phyloP scores from a whole-genome alignment of 2,329 filamentous ascomycete genomes.

The Verticillium dahliae region DNA sequence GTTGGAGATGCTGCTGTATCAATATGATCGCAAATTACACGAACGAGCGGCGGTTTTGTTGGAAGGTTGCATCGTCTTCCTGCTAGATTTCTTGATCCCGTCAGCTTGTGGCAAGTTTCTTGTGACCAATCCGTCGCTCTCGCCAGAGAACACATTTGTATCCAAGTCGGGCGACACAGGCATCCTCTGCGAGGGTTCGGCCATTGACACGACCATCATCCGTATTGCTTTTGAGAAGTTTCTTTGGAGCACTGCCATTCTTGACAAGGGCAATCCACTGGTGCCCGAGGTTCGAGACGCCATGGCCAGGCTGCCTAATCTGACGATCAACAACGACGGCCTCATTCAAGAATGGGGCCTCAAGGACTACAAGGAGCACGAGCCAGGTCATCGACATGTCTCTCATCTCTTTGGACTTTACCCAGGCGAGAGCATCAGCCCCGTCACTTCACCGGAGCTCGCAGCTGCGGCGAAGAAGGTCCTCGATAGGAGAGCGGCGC shows the following conservation, averaged over 20 bases:
- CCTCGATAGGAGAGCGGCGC: slow-evolving; percentile 18
- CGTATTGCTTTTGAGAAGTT: slow-evolving; percentile 13
- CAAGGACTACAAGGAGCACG: slow-evolving; percentile 28
- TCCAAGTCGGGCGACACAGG: slow-evolving; percentile 25
- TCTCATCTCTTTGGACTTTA: slow-evolving; percentile 43
- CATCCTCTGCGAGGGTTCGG: slow-evolving; percentile 33
- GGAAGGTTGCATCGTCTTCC: slow-evolving; percentile 20
- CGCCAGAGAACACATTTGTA: slow-evolving; percentile 18
- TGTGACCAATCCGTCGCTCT: slow-evolving; percentile 18
- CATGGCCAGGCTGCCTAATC: slow-evolving; percentile 12
- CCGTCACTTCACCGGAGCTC: slow-evolving; percentile 10
- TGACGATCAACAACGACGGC: slow-evolving; percentile 16
- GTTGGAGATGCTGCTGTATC: slow-evolving; percentile 28
- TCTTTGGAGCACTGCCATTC: slow-evolving; percentile 15
- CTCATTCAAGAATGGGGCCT: slow-evolving; percentile 38
- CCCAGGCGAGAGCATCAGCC: slow-evolving; percentile 25
- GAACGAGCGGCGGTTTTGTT: slow-evolving; percentile 17
- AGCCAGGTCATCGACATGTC: slow-evolving; percentile 43
- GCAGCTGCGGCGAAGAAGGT: slow-evolving; percentile 20
- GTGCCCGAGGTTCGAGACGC: slow-evolving; percentile 1
- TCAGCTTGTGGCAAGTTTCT: slow-evolving; percentile 16
- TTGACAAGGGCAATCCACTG: slow-evolving; percentile 3
- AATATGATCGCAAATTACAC: slow-evolving; percentile 21
- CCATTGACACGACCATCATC: slow-evolving; percentile 33
- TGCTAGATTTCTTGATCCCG: slow-evolving; percentile 19